A percentile compares a stretch with the other conserved stretches of the same genome.
Evolutionary conservation across 2,329 filamentous ascomycete genomes (phyloP).

Genomic region (Bipolaris sorokiniana): DNA sequence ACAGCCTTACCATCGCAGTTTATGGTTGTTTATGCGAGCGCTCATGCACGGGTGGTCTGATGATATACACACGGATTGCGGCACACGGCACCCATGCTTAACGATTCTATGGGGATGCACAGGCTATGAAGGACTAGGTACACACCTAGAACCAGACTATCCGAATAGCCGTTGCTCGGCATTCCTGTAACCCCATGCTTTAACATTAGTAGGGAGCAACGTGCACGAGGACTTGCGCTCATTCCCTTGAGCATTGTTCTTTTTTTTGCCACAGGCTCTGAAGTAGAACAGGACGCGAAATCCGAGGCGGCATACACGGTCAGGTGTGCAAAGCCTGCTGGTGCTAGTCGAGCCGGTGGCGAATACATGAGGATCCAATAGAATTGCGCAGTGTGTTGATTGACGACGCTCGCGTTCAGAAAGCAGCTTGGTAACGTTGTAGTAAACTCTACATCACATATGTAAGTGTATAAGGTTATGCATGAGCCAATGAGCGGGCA

Average conservation of each 20-base stretch:
- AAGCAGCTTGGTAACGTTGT: conserved; percentile 4
- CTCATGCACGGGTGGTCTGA: conserved; percentile 17
- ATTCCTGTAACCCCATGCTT: neutral
- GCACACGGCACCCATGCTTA: conserved; percentile 8
- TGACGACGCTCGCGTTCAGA: conserved; percentile 8
- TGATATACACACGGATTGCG: conserved; percentile 5
- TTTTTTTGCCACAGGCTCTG: conserved; percentile 11
- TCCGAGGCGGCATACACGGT: conserved; percentile 2
- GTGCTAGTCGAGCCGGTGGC: neutral
- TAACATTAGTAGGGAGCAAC: neutral
- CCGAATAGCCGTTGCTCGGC: conserved; percentile 6
- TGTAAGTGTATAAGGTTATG: conserved; percentile 2
- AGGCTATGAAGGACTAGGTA: neutral
- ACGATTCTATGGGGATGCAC: neutral
- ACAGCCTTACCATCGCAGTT: neutral
- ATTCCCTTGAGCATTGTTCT: neutral
- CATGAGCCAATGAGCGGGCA: conserved; percentile 9
- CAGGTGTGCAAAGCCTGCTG: neutral
- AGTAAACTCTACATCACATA: neutral
- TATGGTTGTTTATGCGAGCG: conserved; percentile 2
- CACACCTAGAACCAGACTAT: neutral
- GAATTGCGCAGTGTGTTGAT: neutral
- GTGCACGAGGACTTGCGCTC: neutral
- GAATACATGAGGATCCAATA: neutral
- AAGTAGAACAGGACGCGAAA: conserved; percentile 3